These are phyloP conservation scores for Phyllosticta citriasiana DNA, from an alignment of 2,329 filamentous ascomycete genomes.

Conservation along the genomic window DNA sequence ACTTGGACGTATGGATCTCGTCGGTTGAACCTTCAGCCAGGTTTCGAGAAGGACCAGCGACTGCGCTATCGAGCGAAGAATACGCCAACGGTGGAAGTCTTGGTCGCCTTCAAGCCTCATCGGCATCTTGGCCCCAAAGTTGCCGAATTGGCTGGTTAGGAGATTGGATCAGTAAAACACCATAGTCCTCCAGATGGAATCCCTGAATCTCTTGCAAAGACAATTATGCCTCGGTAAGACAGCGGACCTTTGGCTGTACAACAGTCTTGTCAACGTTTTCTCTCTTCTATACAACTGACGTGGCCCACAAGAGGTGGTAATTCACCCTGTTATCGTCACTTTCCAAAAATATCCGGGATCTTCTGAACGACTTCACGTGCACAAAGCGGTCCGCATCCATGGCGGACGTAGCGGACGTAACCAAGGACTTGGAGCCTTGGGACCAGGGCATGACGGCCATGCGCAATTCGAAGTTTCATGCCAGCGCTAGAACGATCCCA, in stretches of 20 bases:
- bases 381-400: not conserved
- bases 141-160: too few relatives aligned
- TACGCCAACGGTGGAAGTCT: too few relatives aligned
- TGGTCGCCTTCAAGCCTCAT: too few relatives aligned
- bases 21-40: too few relatives aligned
- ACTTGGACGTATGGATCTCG: not conserved
- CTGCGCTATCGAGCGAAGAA: too few relatives aligned
- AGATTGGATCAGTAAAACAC: too few relatives aligned
- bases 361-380: not conserved
- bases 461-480: not conserved
- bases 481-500: not conserved
- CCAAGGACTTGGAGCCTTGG: not conserved
- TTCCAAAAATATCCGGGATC: not conserved
- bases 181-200: too few relatives aligned
- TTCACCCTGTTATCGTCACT: not conserved
- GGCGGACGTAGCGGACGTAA: not conserved
- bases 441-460: not conserved
- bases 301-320: not conserved
- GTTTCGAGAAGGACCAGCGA: too few relatives aligned
- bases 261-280: not conserved
- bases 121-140: too few relatives aligned
- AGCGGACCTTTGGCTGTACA: not conserved
- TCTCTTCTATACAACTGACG: not conserved
- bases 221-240: not conserved
- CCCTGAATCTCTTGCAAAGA: too few relatives aligned